Conservation (phyloP, 495 filamentous ascomycete genomes). For the Lineolata rhizophorae region DNA sequence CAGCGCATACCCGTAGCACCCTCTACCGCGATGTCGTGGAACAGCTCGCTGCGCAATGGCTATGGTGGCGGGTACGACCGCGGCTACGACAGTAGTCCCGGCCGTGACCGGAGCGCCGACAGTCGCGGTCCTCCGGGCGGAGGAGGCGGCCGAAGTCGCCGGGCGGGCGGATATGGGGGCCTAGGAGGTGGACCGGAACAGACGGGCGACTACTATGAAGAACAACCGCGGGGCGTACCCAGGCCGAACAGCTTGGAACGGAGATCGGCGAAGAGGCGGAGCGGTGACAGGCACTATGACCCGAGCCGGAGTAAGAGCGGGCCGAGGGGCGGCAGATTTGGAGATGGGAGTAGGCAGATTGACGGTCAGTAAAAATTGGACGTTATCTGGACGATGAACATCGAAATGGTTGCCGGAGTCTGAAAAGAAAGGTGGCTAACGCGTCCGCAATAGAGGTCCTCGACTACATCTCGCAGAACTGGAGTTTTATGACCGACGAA, state of each 20-base stretch:
- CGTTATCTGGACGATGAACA: slow-evolving; percentile 1
- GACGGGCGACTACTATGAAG: too few species aligned
- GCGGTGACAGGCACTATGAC: slow-evolving; percentile 7
- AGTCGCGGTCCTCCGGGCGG: too few species aligned
- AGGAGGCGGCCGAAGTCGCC: too few species aligned
- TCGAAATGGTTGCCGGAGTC: not conserved
- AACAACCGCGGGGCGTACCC: too few species aligned
- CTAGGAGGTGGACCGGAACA: too few species aligned
- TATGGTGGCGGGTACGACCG: too few species aligned
- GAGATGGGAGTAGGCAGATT: slow-evolving; percentile 19
- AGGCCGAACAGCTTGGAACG: slow-evolving; percentile 14
- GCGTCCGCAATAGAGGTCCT: slow-evolving; percentile 24
- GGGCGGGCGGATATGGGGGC: too few species aligned
- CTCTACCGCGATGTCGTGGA: too few species aligned
- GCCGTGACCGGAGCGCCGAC: too few species aligned
- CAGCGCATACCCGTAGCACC: too few species aligned
- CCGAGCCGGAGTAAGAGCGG: slow-evolving; percentile 10
- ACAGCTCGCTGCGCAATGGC: too few species aligned
- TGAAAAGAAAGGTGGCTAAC: slow-evolving; percentile 1
- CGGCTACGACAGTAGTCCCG: too few species aligned
- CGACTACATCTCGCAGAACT: slow-evolving; percentile 58
- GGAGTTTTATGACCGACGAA: slow-evolving; percentile 72
- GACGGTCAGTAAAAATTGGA: slow-evolving; percentile 15
- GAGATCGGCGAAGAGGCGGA: slow-evolving; percentile 11
- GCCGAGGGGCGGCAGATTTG: slow-evolving; percentile 10